Evolutionary conservation across 331 rosid species (phyloP).

Genomic region (Quercus lobata): DNA sequence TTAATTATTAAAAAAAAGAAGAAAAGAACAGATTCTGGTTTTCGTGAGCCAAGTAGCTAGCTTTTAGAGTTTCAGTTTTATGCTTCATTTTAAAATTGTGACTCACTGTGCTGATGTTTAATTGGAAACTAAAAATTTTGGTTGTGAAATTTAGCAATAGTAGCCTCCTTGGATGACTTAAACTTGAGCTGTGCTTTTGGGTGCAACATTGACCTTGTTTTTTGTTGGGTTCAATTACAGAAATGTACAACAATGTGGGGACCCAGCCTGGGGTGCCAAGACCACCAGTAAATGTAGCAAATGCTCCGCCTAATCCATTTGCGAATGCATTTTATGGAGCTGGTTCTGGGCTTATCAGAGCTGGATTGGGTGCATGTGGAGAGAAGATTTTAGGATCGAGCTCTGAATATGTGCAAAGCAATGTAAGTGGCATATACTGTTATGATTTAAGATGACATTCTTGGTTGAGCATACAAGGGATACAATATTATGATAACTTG

Average conservation of each 20-base stretch:
- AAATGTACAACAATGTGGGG: slow-evolving; percentile 65
- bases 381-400: slow-evolving; percentile 80
- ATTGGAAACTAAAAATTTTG: neutral
- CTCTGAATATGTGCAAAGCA: slow-evolving; percentile 89
- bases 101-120: neutral
- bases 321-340: slow-evolving; percentile 76
- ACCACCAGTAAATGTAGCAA: slow-evolving; percentile 41
- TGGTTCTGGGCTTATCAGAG: slow-evolving; percentile 83
- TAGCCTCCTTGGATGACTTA: neutral
- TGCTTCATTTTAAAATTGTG: too few species aligned
- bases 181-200: neutral
- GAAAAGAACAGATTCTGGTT: too few species aligned
- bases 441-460: neutral
- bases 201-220: neutral
- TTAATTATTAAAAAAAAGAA: too few species aligned
- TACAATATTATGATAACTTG: neutral
- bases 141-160: neutral
- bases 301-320: slow-evolving; percentile 65
- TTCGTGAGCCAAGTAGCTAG: too few species aligned
- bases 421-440: slow-evolving; percentile 44
- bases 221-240: slow-evolving; percentile 4
- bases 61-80: too few species aligned
- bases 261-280: slow-evolving; percentile 48
- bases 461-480: neutral
- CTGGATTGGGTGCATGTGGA: slow-evolving; percentile 91